Percentiles rank a stretch among this genome's conserved stretches.
Evolutionary conservation across 345 rosid genomes (phyloP).

Genomic region (Eucalyptus paniculata): DNA sequence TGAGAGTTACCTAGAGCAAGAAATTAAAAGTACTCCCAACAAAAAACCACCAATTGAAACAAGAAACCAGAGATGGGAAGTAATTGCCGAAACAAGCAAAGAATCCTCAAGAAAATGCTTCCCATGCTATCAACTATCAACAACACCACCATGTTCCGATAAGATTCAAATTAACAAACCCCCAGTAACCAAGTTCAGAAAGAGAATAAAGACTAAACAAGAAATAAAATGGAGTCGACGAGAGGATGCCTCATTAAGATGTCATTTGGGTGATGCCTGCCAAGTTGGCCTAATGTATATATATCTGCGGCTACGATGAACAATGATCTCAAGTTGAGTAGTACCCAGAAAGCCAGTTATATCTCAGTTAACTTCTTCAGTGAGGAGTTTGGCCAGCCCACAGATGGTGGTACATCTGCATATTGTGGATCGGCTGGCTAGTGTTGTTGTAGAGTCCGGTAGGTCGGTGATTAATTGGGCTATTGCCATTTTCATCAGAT

Average conservation of each 20-base stretch:
- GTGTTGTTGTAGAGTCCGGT: slow-evolving; percentile 23
- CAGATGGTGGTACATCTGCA: slow-evolving; percentile 49
- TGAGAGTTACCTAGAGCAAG: background rate
- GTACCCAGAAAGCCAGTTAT: background rate
- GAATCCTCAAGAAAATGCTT: background rate
- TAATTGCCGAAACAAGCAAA: background rate
- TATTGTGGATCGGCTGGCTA: slow-evolving; percentile 29
- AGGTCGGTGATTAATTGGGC: slow-evolving; percentile 30
- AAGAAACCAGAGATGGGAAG: background rate
- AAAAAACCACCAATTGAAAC: background rate
- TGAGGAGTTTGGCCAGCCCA: slow-evolving; percentile 48
- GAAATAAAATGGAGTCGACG: background rate
- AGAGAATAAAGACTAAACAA: background rate
- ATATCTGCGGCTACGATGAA: background rate
- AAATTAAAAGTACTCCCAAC: background rate
- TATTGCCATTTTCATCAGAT: slow-evolving; percentile 58
- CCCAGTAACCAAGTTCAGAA: background rate
- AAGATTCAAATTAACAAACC: background rate
- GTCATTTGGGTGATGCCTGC: background rate
- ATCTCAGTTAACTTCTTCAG: slow-evolving; percentile 6
- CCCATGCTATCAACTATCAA: background rate
- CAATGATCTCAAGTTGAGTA: background rate
- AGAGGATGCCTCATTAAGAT: background rate
- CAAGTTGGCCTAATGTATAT: background rate
- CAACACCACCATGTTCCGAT: background rate